Conservation (phyloP, 2,329 filamentous ascomycete species). For the Botrytis pseudocinerea region DNA sequence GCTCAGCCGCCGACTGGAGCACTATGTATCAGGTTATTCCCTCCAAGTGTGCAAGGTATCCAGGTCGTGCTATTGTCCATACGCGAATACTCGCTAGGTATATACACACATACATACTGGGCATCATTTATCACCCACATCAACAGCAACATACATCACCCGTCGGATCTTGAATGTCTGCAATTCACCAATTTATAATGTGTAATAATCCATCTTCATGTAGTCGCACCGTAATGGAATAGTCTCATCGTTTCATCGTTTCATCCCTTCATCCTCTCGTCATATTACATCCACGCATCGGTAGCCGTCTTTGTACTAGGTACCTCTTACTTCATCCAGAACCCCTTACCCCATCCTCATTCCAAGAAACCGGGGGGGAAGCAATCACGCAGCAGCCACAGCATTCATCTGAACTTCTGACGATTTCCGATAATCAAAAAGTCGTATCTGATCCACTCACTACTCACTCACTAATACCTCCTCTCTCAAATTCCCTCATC, state of each 20-base stretch:
- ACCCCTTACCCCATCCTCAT: slow-evolving; percentile 11
- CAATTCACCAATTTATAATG: no score
- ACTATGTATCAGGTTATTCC: no score
- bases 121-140: no score
- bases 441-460: slow-evolving; percentile 16
- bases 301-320: background rate
- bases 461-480: background rate
- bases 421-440: slow-evolving; percentile 14
- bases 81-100: no score
- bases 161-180: no score
- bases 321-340: slow-evolving; percentile 3
- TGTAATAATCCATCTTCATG: no score
- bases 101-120: no score
- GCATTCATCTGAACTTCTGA: slow-evolving; percentile 11
- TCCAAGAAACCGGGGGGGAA: slow-evolving; percentile 7
- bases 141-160: no score
- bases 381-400: slow-evolving; percentile 25
- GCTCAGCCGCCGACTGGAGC: no score
- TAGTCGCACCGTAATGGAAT: no score
- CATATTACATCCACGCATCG: background rate
- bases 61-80: no score
- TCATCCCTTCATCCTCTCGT: background rate
- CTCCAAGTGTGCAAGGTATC: no score
- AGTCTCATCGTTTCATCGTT: background rate
- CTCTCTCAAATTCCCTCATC: background rate